Evolutionary conservation across 192 early-diverging fungal species (phyloP), one percentile per base, ranked within the genome.

Genomic region (Umbelopsis isabellina): DNA sequence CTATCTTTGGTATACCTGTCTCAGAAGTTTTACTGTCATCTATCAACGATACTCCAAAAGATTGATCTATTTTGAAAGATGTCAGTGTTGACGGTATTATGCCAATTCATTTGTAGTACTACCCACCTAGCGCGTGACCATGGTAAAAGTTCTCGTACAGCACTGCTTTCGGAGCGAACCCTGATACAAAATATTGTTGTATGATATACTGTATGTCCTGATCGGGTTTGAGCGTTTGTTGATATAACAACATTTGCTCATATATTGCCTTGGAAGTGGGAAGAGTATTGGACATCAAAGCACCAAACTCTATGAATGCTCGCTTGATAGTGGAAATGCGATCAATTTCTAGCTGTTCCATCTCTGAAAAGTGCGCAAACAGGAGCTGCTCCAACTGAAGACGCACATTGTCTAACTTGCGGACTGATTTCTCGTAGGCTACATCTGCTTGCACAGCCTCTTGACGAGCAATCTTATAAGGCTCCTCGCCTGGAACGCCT

Each of bases 141-240:
- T 86, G 84, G 33, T 88, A 89, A 68, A 85, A 87, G 55, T 90
- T 88, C 23, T 85, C 83, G 79, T 90, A 93, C 0, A 93, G 77
- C 13, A 90, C 86, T 4, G 91, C 87, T n/a, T 84, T 84, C 35
- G 91, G 91, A 10, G 83, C 79, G 67, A 90, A 93, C 20, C 85
- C 79, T 5, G 88, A 87, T 13, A 87, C 88, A 30, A 87, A 84
- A 74, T 93, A 91, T 65, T 90, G 86, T 49, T 93, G 88, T 47
- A 93, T 90, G 46, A 87, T 85, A 78, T 85, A 91, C 65, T 91
- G 89, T 46, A 93, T 86, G 70, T 93, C 91, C 65, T 91, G 86
- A 50, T 87, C 80, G n/a, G 91, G 90, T 75, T 88, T 87, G n/a
- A 93, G 75, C 20, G 90, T 89, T 77, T 93, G 89, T 66, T 85